Evolutionary conservation across 176 grass and related monocot genomes (phyloP).

Genomic region (Melocanna baccifera): DNA sequence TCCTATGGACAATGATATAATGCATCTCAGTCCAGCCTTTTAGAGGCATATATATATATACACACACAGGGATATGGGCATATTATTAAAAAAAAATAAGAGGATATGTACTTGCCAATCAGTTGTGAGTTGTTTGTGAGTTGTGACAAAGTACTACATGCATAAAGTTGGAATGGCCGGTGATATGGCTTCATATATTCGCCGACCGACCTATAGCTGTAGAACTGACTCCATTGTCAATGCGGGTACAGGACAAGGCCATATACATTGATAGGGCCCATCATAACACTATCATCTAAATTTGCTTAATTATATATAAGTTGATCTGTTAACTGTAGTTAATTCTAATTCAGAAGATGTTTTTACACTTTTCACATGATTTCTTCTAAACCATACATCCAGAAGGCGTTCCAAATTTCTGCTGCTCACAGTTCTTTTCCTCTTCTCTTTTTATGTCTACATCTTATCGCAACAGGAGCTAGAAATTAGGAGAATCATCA

Average conservation of each 20-base stretch:
- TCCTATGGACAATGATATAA: conserved; percentile 1
- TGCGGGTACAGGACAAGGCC: not conserved
- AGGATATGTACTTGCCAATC: conserved; percentile 19
- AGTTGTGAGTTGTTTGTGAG: not conserved
- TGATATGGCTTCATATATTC: conserved; percentile 18
- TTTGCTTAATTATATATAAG: not conserved
- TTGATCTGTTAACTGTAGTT: not conserved
- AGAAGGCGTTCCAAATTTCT: not conserved
- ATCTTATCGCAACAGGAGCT: not conserved
- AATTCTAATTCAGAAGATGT: not conserved
- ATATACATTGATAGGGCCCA: not conserved
- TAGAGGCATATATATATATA: conserved; percentile 11
- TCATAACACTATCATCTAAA: not conserved
- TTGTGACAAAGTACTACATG: conserved; percentile 3
- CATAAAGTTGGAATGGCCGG: conserved; percentile 11
- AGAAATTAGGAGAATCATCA: not conserved
- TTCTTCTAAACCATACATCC: not conserved
- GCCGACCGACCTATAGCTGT: conserved; percentile 4
- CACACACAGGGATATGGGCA: not conserved
- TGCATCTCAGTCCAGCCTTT: not conserved
- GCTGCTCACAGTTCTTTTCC: not conserved
- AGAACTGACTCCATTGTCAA: conserved; percentile 2
- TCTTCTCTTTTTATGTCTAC: not conserved
- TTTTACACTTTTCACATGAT: not conserved
- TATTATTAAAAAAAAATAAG: conserved; percentile 28